Evolutionary conservation across 2,329 filamentous ascomycete species (phyloP).

Genomic region (Hymenoscyphus albidus): DNA sequence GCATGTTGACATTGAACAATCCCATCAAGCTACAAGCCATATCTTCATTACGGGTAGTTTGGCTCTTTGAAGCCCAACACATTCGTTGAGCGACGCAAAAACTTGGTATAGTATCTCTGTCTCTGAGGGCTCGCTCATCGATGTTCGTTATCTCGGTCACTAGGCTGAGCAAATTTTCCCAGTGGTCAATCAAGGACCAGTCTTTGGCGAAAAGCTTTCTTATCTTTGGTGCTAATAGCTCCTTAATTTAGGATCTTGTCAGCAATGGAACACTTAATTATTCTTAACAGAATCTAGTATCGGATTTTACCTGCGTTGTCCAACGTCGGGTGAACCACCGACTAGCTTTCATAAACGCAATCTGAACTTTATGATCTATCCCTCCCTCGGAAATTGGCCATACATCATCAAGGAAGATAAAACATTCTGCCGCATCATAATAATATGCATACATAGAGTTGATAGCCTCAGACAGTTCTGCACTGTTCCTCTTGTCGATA

Average conservation of each 20-base stretch:
- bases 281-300: neutral
- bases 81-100: neutral
- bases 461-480: slow-evolving; percentile 4
- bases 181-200: neutral
- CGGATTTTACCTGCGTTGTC: neutral
- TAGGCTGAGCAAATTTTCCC: neutral
- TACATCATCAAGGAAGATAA: neutral
- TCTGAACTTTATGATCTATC: neutral
- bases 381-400: neutral
- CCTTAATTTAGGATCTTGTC: neutral
- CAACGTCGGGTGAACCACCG: neutral
- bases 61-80: neutral
- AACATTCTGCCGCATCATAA: neutral
- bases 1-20: neutral
- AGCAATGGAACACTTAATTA: neutral
- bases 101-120: neutral
- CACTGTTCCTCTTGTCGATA: slow-evolving; percentile 4
- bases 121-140: neutral
- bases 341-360: neutral
- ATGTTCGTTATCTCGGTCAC: neutral
- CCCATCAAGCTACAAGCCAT: slow-evolving; percentile 1
- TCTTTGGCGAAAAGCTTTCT: neutral
- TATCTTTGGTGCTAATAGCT: neutral
- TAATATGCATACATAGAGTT: slow-evolving; percentile 8
- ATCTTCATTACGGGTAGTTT: neutral